A percentile compares a stretch with the other conserved stretches of the same genome.
phyloP scores from a whole-genome alignment of 345 rosid species.

The Zanthoxylum bungeanum region DNA sequence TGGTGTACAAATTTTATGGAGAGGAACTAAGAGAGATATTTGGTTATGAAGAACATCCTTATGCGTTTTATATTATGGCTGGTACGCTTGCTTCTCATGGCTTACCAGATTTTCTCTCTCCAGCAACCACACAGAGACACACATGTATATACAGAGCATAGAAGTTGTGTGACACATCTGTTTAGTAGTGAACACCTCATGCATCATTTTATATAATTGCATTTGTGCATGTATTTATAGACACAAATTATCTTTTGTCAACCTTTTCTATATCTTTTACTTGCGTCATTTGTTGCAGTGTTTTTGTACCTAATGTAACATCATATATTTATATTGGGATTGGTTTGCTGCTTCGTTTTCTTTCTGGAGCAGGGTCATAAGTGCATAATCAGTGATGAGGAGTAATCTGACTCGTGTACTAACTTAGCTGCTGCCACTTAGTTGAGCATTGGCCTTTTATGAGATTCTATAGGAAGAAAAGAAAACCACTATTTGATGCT shows the following conservation, averaged over 20 bases:
- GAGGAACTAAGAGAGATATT: slow-evolving; percentile 96
- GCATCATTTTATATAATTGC: not conserved
- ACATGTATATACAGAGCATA: not conserved
- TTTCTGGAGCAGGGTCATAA: not conserved
- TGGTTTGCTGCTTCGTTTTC: not conserved
- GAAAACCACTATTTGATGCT: not conserved
- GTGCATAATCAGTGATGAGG: not conserved
- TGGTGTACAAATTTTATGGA: slow-evolving; percentile 93
- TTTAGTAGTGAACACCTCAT: not conserved
- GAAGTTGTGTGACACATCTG: not conserved
- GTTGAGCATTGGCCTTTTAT: not conserved
- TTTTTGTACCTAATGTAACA: not conserved
- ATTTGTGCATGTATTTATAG: not conserved
- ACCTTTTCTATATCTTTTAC: not conserved
- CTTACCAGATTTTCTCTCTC: not conserved
- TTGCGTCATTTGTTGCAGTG: not conserved
- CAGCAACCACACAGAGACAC: not conserved
- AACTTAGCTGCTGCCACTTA: not conserved
- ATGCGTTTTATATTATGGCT: slow-evolving; percentile 93
- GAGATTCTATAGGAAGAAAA: not conserved
- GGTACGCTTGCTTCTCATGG: slow-evolving; percentile 40
- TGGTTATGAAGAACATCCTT: slow-evolving; percentile 98
- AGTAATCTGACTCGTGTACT: not conserved
- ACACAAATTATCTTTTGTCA: not conserved
- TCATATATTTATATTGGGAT: not conserved